Conservation (phyloP, 345 rosid species). For the Theobroma cacao region DNA sequence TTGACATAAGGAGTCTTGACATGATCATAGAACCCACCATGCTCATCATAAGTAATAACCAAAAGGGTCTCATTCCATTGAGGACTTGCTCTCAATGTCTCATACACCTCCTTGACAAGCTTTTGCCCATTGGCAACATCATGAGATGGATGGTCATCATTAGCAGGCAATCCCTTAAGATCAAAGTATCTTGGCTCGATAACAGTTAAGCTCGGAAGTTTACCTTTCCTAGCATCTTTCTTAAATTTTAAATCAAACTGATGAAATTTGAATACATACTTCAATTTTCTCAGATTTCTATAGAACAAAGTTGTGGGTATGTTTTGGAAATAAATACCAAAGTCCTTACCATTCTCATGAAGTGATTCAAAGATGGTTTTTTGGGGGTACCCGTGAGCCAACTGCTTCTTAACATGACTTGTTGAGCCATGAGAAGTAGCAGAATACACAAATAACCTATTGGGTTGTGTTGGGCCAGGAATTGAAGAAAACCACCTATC, state of each 20-base stretch:
- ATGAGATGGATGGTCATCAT: slow-evolving; percentile 95
- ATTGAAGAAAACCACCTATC: slow-evolving; percentile 96
- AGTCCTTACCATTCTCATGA: slow-evolving; percentile 53
- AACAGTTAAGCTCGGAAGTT: slow-evolving; percentile 69
- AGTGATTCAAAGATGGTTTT: slow-evolving; percentile 91
- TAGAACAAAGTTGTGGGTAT: slow-evolving; percentile 85
- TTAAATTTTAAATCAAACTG: slow-evolving; percentile 58
- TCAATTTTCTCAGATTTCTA: slow-evolving; percentile 79
- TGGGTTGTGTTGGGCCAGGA: slow-evolving; percentile 98
- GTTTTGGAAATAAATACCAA: slow-evolving; percentile 79
- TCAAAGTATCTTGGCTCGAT: slow-evolving; percentile 91
- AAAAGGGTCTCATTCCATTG: slow-evolving; percentile 92
- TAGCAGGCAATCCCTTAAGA: slow-evolving; percentile 64
- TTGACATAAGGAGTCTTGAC: slow-evolving; percentile 71
- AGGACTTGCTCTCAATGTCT: slow-evolving; percentile 81
- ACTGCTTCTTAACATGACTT: slow-evolving; percentile 72
- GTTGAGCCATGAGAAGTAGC: slow-evolving; percentile 97
- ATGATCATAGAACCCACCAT: slow-evolving; percentile 96
- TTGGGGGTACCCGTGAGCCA: slow-evolving; percentile 85
- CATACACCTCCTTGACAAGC: slow-evolving; percentile 83
- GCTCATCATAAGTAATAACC: slow-evolving; percentile 89
- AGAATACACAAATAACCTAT: slow-evolving; percentile 82
- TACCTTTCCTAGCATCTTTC: slow-evolving; percentile 71
- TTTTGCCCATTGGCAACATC: slow-evolving; percentile 85
- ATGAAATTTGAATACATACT: slow-evolving; percentile 70